Percentiles rank a stretch among this genome's conserved stretches.
phyloP scores from a whole-genome alignment of 108 stramenopile species.

The Cyclostephanos invisitatus region DNA sequence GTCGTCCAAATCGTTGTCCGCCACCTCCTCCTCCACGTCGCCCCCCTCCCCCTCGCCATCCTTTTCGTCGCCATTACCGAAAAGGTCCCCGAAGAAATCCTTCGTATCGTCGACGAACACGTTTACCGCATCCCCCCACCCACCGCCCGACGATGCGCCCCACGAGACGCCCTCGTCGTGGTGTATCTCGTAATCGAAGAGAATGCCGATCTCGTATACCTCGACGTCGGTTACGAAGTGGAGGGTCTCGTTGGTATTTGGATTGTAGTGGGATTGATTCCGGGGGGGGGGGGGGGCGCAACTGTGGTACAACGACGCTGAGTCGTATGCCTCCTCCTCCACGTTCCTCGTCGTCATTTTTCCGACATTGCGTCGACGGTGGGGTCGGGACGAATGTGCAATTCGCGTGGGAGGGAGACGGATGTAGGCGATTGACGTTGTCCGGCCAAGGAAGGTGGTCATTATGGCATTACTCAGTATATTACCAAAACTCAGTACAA shows the following conservation, averaged over 20 bases:
- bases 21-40: not conserved
- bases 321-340: not conserved
- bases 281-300: slow-evolving; percentile 37
- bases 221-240: slow-evolving; percentile 27
- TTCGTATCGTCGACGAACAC: slow-evolving; percentile 15
- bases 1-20: not conserved
- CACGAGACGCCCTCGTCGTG: slow-evolving; percentile 32
- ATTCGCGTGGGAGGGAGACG: no score
- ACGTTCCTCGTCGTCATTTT: not conserved
- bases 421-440: no score
- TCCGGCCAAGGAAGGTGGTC: no score
- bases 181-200: slow-evolving; percentile 38
- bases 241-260: slow-evolving; percentile 27
- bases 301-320: slow-evolving; percentile 9
- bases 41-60: not conserved
- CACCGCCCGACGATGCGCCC: not conserved
- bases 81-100: slow-evolving; percentile 26
- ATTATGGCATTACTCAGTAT: no score
- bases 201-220: slow-evolving; percentile 25
- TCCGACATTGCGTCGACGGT: no score
- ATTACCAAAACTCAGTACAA: no score
- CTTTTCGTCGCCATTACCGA: slow-evolving; percentile 20
- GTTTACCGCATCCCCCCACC: not conserved
- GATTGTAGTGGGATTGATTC: slow-evolving; percentile 26
- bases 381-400: no score